phyloP scores from a whole-genome alignment of 805 yeast species.

The Candida xiaguanensis region DNA sequence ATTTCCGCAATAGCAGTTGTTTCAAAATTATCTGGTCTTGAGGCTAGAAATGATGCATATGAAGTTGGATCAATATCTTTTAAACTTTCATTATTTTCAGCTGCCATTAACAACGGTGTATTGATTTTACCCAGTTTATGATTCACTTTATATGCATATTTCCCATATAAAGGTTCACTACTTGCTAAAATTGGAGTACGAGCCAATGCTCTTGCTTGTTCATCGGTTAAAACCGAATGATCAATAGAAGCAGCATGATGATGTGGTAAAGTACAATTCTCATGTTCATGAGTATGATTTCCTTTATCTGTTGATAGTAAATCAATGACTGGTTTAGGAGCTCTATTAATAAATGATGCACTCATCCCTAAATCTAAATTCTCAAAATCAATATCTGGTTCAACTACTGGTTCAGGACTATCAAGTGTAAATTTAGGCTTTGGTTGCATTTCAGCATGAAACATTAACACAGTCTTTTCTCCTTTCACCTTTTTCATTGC shows the following conservation, averaged over 20 bases:
- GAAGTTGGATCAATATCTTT: constrained; percentile 54
- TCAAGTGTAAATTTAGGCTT: constrained; percentile 1
- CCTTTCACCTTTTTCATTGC: constrained; percentile 67
- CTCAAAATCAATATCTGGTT: constrained; percentile 13
- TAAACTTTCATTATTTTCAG: constrained; percentile 36
- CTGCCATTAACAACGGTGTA: constrained; percentile 34
- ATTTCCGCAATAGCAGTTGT: constrained; percentile 76
- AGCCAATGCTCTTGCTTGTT: constrained; percentile 52
- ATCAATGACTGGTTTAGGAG: constrained; percentile 36
- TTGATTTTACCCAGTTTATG: constrained; percentile 8
- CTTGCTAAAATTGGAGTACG: constrained; percentile 54
- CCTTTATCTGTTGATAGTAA: constrained; percentile 19
- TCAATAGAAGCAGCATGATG: constrained; percentile 30
- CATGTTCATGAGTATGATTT: constrained; percentile 20
- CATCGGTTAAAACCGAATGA: constrained; percentile 39
- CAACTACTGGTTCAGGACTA: constrained; percentile 1
- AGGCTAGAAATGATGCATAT: constrained; percentile 71
- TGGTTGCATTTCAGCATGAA: constrained; percentile 89
- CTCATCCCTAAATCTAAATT: constrained; percentile 36
- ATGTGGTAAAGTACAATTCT: constrained; percentile 30
- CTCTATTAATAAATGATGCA: constrained; percentile 36
- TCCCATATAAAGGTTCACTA: constrained; percentile 56
- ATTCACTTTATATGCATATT: constrained; percentile 38
- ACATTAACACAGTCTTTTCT: constrained; percentile 71
- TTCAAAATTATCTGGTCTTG: constrained; percentile 88